Base-by-base conservation (phyloP, 352 stramenopile genomes). In the Lagenidium giganteum region DNA sequence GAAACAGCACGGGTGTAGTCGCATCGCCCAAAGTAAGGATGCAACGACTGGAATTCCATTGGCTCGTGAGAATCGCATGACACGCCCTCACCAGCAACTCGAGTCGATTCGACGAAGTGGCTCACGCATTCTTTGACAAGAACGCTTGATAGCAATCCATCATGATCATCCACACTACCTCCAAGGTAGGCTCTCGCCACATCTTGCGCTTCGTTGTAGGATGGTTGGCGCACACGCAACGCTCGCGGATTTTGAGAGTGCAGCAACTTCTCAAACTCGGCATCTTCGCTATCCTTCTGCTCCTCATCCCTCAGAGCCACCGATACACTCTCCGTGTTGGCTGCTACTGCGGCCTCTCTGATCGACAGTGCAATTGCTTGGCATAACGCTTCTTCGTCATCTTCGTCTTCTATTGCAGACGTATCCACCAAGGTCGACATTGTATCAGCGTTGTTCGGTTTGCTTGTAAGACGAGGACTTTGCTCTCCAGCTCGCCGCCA, bases 61-160 rank as follows among this genome's bases (percentile, higher is more conserved):
- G 25, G 14, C 3, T 18, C 67, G 41, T 13, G 48, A 46, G 54
- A 45, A 4, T 43, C 43, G 12, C 21, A 23, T 13, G 40, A 43
- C 26, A 45, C 37, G 11, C 72, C 79, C 39, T 87, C 64, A 21
- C 70, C 63, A 22, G 81, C 83, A 30, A 90, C 73, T 21, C 67
- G 61, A 7, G 83, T 93, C 1, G 83, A 92, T 34, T 85, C 69
- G 14, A 90, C 71, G 50, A 95, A 89, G 40, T 95, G 83, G 37
- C 60, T 84, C 21, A 93, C 77, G 37, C 83, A 95, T 33, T 95
- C 83, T 34, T 90, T 74, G 9, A 95, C 76, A 5, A 95, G 46
- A 5, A 92, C 70, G 44, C 65, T 85, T 3, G 76, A 87, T 8
- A 93, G 53, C 6, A 85, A 22, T 2, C 64, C 70, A 23, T 85